phyloP scores from a whole-genome alignment of 1,284 basidiomycete genomes.

The Mrakiaceae sp. region DNA sequence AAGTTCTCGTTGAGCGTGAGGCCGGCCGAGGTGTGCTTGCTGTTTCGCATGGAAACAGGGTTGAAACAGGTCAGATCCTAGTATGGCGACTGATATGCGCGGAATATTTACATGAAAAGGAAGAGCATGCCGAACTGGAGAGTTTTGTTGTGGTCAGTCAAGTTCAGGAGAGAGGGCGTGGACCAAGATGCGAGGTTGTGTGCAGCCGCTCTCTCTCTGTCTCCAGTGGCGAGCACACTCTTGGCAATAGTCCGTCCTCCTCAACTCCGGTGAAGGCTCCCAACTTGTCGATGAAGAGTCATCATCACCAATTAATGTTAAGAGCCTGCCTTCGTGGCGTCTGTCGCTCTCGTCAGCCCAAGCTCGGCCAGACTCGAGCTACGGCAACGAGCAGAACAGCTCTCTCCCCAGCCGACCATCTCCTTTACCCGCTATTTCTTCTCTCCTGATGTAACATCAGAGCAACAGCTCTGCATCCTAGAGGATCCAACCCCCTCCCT shows the following conservation, averaged over 20 bases:
- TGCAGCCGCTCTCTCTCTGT: neutral
- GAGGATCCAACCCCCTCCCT: neutral
- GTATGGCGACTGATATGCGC: neutral
- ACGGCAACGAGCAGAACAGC: too few relatives aligned
- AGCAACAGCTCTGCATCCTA: neutral
- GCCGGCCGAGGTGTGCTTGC: slow-evolving; percentile 13
- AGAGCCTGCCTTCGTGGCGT: too few relatives aligned
- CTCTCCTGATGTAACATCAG: neutral
- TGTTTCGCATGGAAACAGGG: neutral
- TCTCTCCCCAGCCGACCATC: too few relatives aligned
- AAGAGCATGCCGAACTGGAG: slow-evolving; percentile 15
- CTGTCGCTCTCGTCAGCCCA: too few relatives aligned
- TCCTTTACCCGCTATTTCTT: neutral
- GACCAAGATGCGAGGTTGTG: neutral
- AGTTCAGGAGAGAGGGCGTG: neutral
- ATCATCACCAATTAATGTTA: too few relatives aligned
- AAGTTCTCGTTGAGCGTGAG: slow-evolving; percentile 47
- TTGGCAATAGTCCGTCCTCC: too few relatives aligned
- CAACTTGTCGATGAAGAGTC: too few relatives aligned
- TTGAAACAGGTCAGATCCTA: neutral
- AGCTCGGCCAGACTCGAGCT: too few relatives aligned
- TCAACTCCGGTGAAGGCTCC: too few relatives aligned
- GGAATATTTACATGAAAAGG: slow-evolving; percentile 40
- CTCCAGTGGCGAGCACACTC: too few relatives aligned
- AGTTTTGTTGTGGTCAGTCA: neutral